Percentiles rank a stretch among this genome's conserved stretches.
Evolutionary conservation across 2,329 filamentous ascomycete genomes (phyloP).

Genomic region (Aspergillus flavus): DNA sequence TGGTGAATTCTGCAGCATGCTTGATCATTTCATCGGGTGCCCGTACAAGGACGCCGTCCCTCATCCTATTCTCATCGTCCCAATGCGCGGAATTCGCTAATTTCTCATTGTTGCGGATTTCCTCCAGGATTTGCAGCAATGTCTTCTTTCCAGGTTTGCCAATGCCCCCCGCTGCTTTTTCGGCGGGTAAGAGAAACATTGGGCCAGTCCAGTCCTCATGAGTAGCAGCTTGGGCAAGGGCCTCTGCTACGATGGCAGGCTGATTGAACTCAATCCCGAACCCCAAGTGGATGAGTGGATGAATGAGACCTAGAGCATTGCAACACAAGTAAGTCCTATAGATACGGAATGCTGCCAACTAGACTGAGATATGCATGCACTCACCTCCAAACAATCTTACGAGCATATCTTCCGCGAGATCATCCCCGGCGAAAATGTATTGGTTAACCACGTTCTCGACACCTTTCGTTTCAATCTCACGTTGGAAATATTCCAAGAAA

Average conservation of each 20-base stretch:
- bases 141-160: slow-evolving; percentile 36
- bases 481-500: slow-evolving; percentile 75
- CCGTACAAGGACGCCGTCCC: slow-evolving; percentile 67
- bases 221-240: slow-evolving; percentile 73
- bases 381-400: slow-evolving; percentile 66
- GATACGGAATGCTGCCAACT: not conserved
- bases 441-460: slow-evolving; percentile 65
- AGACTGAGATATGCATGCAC: slow-evolving; percentile 16
- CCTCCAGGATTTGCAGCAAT: slow-evolving; percentile 64
- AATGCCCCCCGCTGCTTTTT: slow-evolving; percentile 36
- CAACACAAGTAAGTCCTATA: not conserved
- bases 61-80: slow-evolving; percentile 64
- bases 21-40: slow-evolving; percentile 66
- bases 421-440: slow-evolving; percentile 69
- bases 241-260: slow-evolving; percentile 78
- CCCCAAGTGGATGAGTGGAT: slow-evolving; percentile 82
- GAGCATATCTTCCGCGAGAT: slow-evolving; percentile 69
- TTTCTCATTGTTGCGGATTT: slow-evolving; percentile 59
- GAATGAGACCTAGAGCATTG: slow-evolving; percentile 60
- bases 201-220: slow-evolving; percentile 61
- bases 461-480: slow-evolving; percentile 66
- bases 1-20: slow-evolving; percentile 61
- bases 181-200: slow-evolving; percentile 52
- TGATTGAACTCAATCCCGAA: slow-evolving; percentile 83
- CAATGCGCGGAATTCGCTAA: slow-evolving; percentile 57